Evolutionary conservation across 1,284 basidiomycete genomes (phyloP).

Genomic region (Austroboletus niveus): DNA sequence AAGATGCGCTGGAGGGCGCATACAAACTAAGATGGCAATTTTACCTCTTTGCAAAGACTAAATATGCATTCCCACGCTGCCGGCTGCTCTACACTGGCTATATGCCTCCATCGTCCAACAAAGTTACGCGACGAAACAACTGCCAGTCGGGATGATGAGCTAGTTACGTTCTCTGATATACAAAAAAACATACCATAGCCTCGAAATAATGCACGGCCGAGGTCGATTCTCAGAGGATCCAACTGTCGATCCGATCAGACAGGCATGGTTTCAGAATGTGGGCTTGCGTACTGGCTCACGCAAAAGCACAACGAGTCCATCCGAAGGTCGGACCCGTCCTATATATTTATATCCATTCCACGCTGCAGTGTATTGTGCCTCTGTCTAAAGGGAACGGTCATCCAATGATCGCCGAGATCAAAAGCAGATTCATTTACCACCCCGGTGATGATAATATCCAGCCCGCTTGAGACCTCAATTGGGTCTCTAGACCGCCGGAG

Average conservation of each 20-base stretch:
- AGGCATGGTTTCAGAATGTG: background rate
- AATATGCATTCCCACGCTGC: constrained; percentile 51
- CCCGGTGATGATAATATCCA: constrained; percentile 52
- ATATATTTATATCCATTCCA: constrained; percentile 44
- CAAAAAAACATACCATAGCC: constrained; percentile 41
- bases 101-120: constrained; percentile 45
- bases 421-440: constrained; percentile 36
- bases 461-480: constrained; percentile 10
- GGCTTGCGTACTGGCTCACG: constrained; percentile 41
- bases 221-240: constrained; percentile 27
- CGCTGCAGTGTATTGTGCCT: constrained; percentile 41
- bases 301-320: constrained; percentile 37
- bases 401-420: background rate
- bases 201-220: constrained; percentile 42
- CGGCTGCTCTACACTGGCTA: constrained; percentile 31
- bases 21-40: constrained; percentile 5
- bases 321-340: constrained; percentile 31
- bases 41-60: constrained; percentile 41
- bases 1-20: background rate
- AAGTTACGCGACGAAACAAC: constrained; percentile 51
- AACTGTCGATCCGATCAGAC: constrained; percentile 16
- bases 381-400: constrained; percentile 39
- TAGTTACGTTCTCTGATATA: background rate
- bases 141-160: constrained; percentile 20
- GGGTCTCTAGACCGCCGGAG: constrained; percentile 8